These are phyloP conservation scores for Chaetomidium leptoderma DNA, from an alignment of 495 filamentous ascomycete genomes.

Conservation along the genomic window DNA sequence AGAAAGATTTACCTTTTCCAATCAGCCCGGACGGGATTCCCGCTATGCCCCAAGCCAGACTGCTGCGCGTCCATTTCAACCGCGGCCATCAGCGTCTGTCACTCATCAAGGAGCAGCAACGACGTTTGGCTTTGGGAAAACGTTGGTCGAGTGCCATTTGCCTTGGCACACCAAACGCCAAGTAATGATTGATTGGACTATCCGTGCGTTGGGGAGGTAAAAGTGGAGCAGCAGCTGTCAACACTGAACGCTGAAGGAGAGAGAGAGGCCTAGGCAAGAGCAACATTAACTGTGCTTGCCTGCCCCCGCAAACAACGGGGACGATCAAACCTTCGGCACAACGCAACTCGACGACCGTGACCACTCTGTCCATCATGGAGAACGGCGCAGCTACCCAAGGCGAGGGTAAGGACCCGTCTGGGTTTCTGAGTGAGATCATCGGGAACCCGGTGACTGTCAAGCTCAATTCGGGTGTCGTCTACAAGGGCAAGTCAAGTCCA, in stretches of 20 bases:
- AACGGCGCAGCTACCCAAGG: constrained; percentile 57
- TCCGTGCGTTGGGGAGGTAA: background rate
- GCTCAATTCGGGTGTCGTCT: constrained; percentile 91
- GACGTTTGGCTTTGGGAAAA: background rate
- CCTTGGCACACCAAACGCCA: no score
- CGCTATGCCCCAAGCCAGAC: no score
- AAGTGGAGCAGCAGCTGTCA: background rate
- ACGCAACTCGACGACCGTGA: background rate
- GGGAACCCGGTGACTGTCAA: constrained; percentile 90
- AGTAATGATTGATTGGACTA: no score
- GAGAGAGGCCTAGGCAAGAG: no score
- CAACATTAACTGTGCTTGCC: no score
- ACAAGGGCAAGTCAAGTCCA: constrained; percentile 85
- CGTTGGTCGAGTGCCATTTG: no score
- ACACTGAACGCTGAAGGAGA: no score
- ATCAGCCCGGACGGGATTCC: no score
- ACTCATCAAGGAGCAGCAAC: no score
- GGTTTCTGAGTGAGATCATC: constrained; percentile 88
- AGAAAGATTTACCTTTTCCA: no score
- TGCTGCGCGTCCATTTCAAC: no score
- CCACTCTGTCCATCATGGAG: constrained; percentile 55
- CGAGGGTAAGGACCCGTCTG: constrained; percentile 82
- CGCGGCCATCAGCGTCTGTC: no score
- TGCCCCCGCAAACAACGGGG: background rate
- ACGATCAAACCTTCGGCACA: background rate